Evolutionary conservation across 2,329 filamentous ascomycete species (phyloP), one percentile per base, ranked within the genome.

Genomic region (Ceratocystis papillata): DNA sequence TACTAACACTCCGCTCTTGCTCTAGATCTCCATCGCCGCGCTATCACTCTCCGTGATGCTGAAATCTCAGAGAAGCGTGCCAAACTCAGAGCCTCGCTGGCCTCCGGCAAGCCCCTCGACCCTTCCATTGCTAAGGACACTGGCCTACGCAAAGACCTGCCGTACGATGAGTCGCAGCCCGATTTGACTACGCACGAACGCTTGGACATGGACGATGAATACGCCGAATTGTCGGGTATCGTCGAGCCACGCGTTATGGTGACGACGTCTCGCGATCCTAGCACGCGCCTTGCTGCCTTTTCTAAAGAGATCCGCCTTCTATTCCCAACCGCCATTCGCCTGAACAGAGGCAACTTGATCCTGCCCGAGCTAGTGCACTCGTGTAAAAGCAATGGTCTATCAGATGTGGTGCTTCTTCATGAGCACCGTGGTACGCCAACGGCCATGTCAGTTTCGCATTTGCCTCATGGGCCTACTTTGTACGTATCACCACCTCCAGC

Each of bases 341-440:
- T 97, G 65, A 99, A 99, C 75, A 85, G 94, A 74, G 94, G 94
- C 73, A 96, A 94, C 70, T 80, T 95, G 37, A 86, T 97, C 68
- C 79, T 97, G 7, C 88, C 88, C 2, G 93, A 96, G 71, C 81
- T 99, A 1, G 88, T 96, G 30, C 80, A 83, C 61, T 93, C 89
- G 66, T 91, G 91, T 22, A 87, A 92, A 72, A 83, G 87, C 55
- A 87, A 88, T 15, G 89, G 89, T 1, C 80, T 97, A 25, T 88
- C 86, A 59, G 94, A 99, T 73, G 82, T 99, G 70, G 79, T 97
- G 22, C 80, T 96, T 1, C 81, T 96, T 1, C 92, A 96, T 74
- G 94, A 97, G 73, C 92, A 96, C 75, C 84, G 94, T 73, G 92
- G 93, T 71, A 93, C 88, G 0, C 94, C 94, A 0, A 96, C 92